Evolutionary conservation across 2,329 filamentous ascomycete genomes (phyloP).

Genomic region (Clarireedia homoeocarpa): DNA sequence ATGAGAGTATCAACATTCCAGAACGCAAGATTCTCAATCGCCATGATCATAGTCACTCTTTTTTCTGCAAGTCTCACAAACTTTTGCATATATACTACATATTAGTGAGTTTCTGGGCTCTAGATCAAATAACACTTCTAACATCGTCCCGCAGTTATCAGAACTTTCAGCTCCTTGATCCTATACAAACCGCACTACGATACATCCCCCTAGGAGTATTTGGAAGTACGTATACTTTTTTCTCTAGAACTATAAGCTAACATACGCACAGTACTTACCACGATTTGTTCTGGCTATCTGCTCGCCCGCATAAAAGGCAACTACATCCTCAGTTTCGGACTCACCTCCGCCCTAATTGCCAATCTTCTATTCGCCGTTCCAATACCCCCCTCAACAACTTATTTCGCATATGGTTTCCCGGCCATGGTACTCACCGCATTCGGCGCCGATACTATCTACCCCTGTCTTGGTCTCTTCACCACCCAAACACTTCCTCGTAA

Average conservation of each 20-base stretch:
- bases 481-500: conserved; percentile 52
- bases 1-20: conserved; percentile 60
- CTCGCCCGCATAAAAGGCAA: conserved; percentile 37
- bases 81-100: conserved; percentile 59
- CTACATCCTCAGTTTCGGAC: conserved; percentile 44
- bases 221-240: conserved; percentile 31
- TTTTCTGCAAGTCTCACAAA: conserved; percentile 65
- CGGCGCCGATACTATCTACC: conserved; percentile 60
- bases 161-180: conserved; percentile 52
- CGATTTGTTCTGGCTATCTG: conserved; percentile 20
- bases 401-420: conserved; percentile 60
- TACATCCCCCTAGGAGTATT: conserved; percentile 59
- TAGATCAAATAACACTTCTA: neutral
- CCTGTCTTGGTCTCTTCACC: conserved; percentile 57
- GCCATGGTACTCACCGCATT: conserved; percentile 59
- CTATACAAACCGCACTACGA: conserved; percentile 59
- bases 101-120: conserved; percentile 34
- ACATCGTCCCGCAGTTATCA: conserved; percentile 42
- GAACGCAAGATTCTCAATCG: conserved; percentile 51
- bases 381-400: conserved; percentile 50
- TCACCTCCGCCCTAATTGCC: conserved; percentile 33
- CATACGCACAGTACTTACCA: conserved; percentile 12
- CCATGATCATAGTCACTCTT: conserved; percentile 56
- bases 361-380: conserved; percentile 56
- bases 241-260: neutral